phyloP scores from a whole-genome alignment of 2,329 filamentous ascomycete genomes.

The Fusarium armeniacum region DNA sequence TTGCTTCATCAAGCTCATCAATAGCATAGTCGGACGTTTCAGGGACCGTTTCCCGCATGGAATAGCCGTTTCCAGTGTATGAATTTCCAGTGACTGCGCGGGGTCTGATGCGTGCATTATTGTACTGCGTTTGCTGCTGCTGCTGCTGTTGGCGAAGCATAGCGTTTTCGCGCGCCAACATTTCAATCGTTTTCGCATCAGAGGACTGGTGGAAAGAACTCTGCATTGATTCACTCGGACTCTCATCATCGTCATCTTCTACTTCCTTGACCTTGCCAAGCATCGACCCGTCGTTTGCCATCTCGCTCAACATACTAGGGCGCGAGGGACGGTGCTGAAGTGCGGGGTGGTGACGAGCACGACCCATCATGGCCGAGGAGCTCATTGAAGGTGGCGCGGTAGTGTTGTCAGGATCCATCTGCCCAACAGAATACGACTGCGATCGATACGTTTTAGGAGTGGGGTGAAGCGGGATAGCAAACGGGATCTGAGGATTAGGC shows the following conservation, averaged over 20 bases:
- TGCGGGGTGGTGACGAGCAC: constrained; percentile 73
- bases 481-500: constrained; percentile 79
- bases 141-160: constrained; percentile 65
- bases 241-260: constrained; percentile 75
- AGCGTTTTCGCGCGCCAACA: constrained; percentile 73
- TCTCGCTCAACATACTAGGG: constrained; percentile 81
- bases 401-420: constrained; percentile 78
- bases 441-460: constrained; percentile 95
- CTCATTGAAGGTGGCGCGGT: constrained; percentile 58
- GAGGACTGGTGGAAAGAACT: constrained; percentile 67
- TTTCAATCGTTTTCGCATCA: constrained; percentile 74
- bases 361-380: constrained; percentile 65
- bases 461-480: constrained; percentile 88
- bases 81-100: constrained; percentile 69
- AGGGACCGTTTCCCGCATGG: constrained; percentile 70
- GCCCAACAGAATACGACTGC: constrained; percentile 95
- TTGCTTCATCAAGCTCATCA: constrained; percentile 76
- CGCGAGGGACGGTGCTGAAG: constrained; percentile 86
- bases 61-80: constrained; percentile 70
- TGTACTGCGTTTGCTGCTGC: constrained; percentile 65
- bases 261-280: constrained; percentile 79
- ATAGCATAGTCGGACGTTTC: constrained; percentile 80
- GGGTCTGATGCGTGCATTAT: constrained; percentile 67
- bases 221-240: constrained; percentile 63
- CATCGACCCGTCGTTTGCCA: constrained; percentile 73